These are phyloP conservation scores for Potentilla sterilis DNA, from an alignment of 306 rosid genomes.

Conservation along the genomic window DNA sequence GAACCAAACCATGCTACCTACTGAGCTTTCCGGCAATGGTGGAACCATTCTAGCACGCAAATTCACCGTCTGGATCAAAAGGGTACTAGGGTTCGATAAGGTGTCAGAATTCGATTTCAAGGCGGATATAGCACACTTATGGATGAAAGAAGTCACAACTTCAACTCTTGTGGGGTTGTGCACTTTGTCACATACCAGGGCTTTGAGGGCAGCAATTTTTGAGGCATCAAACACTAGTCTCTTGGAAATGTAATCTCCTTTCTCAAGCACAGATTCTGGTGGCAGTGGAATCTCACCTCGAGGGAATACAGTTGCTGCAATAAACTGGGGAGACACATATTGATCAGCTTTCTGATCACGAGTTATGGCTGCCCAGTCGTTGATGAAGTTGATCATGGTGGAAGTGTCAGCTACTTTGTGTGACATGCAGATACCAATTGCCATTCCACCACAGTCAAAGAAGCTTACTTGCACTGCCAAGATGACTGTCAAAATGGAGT, in stretches of 20 bases:
- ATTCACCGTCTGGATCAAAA: constrained; percentile 15
- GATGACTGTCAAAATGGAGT: background rate
- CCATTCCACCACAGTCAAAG: background rate
- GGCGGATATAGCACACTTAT: constrained; percentile 22
- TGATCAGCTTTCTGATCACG: background rate
- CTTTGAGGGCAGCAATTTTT: constrained; percentile 31
- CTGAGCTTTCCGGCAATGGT: constrained; percentile 19
- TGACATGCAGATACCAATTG: constrained; percentile 31
- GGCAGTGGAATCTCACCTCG: background rate
- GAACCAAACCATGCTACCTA: constrained; percentile 38
- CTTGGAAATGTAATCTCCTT: background rate
- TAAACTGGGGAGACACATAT: constrained; percentile 4
- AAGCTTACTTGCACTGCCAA: background rate
- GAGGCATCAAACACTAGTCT: constrained; percentile 20
- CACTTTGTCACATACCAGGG: constrained; percentile 18
- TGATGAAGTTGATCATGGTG: constrained; percentile 38
- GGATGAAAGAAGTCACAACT: constrained; percentile 37
- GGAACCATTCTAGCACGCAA: constrained; percentile 41
- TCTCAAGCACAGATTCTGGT: background rate
- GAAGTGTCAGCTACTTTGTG: constrained; percentile 47
- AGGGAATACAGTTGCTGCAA: background rate
- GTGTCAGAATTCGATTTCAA: constrained; percentile 1
- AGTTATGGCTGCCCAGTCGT: constrained; percentile 47
- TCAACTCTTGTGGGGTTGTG: constrained; percentile 38
- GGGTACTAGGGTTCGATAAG: background rate